Evolutionary conservation across 2,329 filamentous ascomycete species (phyloP).

Genomic region (Fusarium decemcellulare): DNA sequence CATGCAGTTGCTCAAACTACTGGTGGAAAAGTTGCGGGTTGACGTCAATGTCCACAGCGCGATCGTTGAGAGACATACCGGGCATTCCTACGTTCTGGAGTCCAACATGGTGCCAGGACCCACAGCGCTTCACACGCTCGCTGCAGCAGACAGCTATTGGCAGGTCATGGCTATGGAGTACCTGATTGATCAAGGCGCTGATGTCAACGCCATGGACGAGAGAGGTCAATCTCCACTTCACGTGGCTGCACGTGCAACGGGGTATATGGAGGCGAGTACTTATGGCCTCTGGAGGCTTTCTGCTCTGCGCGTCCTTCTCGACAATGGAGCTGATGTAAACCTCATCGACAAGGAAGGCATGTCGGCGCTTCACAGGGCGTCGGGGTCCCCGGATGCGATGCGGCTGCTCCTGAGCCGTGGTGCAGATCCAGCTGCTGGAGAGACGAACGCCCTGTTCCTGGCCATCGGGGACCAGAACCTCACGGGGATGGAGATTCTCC

Average conservation of each 20-base stretch:
- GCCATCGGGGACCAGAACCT: conserved; percentile 27
- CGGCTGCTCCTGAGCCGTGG: conserved; percentile 26
- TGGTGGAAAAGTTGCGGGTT: conserved; percentile 30
- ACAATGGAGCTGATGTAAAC: conserved; percentile 35
- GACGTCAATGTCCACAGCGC: conserved; percentile 27
- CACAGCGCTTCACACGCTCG: conserved; percentile 37
- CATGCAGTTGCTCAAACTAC: conserved; percentile 24
- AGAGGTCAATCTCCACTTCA: conserved; percentile 33
- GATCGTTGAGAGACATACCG: background rate
- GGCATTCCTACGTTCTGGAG: background rate
- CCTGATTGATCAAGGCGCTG: conserved; percentile 29
- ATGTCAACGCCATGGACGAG: conserved; percentile 8
- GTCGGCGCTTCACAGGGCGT: conserved; percentile 28
- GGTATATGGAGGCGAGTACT: fast-evolving
- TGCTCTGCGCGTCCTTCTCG: conserved; percentile 31
- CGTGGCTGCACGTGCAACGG: conserved; percentile 10
- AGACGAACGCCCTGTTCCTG: conserved; percentile 23
- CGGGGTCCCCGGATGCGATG: conserved; percentile 7
- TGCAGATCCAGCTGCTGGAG: conserved; percentile 8
- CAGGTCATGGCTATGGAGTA: conserved; percentile 33
- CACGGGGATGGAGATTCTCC: conserved; percentile 19
- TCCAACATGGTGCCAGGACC: background rate
- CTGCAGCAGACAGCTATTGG: conserved; percentile 33
- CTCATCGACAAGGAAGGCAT: conserved; percentile 6
- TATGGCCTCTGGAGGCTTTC: conserved; percentile 18